A percentile compares a stretch with the other conserved stretches of the same genome.
Evolutionary conservation across 139 green algal species (phyloP).

Genomic region (Zygnema circumcarinatum): DNA sequence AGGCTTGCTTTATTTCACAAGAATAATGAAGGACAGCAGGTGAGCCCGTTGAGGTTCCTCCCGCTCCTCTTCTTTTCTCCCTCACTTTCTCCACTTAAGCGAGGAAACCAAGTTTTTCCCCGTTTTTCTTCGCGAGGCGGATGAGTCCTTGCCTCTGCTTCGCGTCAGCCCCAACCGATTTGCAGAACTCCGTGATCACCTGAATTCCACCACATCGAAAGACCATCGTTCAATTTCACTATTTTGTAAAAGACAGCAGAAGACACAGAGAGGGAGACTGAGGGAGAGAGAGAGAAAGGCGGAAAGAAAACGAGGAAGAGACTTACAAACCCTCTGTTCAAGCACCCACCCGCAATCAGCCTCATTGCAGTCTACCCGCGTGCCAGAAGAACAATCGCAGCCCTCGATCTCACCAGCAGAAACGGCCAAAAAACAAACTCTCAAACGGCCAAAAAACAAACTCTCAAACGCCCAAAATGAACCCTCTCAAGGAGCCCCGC

Average conservation of each 20-base stretch:
- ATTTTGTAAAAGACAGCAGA: not conserved
- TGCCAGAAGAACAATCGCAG: too few relatives aligned
- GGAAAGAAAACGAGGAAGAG: not conserved
- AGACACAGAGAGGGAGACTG: not conserved
- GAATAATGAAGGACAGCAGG: too few relatives aligned
- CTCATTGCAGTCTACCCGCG: too few relatives aligned
- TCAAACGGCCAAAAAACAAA: not conserved
- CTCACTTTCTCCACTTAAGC: constrained; percentile 78
- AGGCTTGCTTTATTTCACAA: too few relatives aligned
- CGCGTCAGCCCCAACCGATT: constrained; percentile 83
- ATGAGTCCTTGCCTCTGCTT: constrained; percentile 96
- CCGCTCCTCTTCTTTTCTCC: too few relatives aligned
- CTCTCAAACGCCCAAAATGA: too few relatives aligned
- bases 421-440: not conserved
- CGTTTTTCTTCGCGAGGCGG: constrained; percentile 96
- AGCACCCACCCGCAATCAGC: too few relatives aligned
- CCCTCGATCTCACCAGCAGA: not conserved
- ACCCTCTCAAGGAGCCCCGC: too few relatives aligned
- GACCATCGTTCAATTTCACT: too few relatives aligned
- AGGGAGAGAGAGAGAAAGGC: constrained; percentile 5
- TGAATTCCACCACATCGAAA: constrained; percentile 33
- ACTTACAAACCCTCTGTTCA: not conserved
- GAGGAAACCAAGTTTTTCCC: constrained; percentile 95
- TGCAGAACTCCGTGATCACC: constrained; percentile 98
- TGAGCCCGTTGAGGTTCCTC: too few relatives aligned